Evolutionary conservation across 2,329 filamentous ascomycete species (phyloP).

Genomic region (Dactylellina parvicollis): DNA sequence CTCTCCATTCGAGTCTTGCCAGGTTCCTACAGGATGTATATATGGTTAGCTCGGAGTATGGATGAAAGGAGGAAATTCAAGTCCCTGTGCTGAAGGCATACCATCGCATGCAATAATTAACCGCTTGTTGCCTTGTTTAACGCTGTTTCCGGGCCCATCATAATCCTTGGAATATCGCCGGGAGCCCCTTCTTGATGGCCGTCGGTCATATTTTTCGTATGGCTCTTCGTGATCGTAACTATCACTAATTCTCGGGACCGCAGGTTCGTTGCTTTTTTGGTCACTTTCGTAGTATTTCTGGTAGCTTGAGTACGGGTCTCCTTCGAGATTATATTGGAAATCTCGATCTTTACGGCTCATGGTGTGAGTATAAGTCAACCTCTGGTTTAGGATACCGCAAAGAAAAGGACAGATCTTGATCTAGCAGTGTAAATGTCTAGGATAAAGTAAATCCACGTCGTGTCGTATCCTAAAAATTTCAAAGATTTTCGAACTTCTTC

Average conservation of each 20-base stretch:
- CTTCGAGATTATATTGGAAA: not conserved
- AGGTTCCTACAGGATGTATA: conserved; percentile 53
- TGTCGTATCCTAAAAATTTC: no score
- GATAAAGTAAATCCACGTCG: no score
- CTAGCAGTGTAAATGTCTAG: no score
- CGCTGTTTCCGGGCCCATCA: conserved; percentile 26
- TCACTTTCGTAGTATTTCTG: conserved; percentile 25
- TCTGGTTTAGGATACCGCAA: no score
- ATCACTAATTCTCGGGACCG: not conserved
- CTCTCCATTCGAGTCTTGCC: conserved; percentile 57
- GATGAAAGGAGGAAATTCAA: not conserved
- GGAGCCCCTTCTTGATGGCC: conserved; percentile 20
- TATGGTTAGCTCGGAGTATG: not conserved
- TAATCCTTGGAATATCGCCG: conserved; percentile 24
- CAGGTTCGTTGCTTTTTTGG: not conserved
- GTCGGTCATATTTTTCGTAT: conserved; percentile 29
- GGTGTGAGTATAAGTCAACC: not conserved
- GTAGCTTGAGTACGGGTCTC: conserved; percentile 28
- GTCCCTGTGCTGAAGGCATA: conserved; percentile 14
- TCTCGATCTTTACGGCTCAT: conserved; percentile 37
- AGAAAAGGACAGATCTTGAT: no score
- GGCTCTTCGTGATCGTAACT: conserved; percentile 22
- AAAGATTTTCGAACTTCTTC: no score
- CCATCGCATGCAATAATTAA: conserved; percentile 57
- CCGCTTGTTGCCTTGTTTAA: conserved; percentile 49